Conservation (phyloP, 208 protist genomes). For the Leishmania amazonensis region DNA sequence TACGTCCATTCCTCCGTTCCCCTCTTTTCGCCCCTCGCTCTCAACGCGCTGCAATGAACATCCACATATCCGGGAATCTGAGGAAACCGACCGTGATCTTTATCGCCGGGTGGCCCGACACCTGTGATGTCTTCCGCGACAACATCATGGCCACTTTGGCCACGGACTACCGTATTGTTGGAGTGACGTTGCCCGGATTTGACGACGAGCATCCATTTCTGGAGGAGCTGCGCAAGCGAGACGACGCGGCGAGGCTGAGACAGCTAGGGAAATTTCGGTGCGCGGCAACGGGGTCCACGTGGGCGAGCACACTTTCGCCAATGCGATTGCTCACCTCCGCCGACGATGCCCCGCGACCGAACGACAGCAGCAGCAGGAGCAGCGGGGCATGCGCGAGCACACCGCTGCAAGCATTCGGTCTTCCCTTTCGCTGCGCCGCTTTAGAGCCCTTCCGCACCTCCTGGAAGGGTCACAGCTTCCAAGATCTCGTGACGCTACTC, state of each 20-base stretch:
- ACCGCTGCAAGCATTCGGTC: slow-evolving; percentile 5
- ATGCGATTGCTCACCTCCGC: neutral
- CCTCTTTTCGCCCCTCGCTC: neutral
- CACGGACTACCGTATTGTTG: slow-evolving; percentile 64
- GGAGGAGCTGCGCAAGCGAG: slow-evolving; percentile 19
- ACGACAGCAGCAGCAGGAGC: too few relatives aligned
- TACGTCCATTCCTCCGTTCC: neutral
- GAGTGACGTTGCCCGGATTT: slow-evolving; percentile 71
- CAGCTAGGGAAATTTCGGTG: neutral
- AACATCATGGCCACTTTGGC: slow-evolving; percentile 66
- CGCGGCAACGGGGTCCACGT: neutral
- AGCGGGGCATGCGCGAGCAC: neutral
- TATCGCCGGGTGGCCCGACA: slow-evolving; percentile 78
- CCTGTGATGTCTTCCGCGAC: slow-evolving; percentile 68
- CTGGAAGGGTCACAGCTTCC: slow-evolving; percentile 55
- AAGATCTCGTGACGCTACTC: slow-evolving; percentile 65
- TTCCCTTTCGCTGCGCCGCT: neutral
- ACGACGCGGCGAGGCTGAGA: neutral
- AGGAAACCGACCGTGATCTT: slow-evolving; percentile 70
- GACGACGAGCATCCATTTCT: slow-evolving; percentile 50
- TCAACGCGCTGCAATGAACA: slow-evolving; percentile 51
- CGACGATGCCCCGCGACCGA: neutral
- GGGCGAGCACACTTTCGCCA: neutral
- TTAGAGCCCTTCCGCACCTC: slow-evolving; percentile 33
- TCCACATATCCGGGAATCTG: slow-evolving; percentile 76